phyloP scores from a whole-genome alignment of 2,329 filamentous ascomycete genomes.

The Microsporum audouinii region DNA sequence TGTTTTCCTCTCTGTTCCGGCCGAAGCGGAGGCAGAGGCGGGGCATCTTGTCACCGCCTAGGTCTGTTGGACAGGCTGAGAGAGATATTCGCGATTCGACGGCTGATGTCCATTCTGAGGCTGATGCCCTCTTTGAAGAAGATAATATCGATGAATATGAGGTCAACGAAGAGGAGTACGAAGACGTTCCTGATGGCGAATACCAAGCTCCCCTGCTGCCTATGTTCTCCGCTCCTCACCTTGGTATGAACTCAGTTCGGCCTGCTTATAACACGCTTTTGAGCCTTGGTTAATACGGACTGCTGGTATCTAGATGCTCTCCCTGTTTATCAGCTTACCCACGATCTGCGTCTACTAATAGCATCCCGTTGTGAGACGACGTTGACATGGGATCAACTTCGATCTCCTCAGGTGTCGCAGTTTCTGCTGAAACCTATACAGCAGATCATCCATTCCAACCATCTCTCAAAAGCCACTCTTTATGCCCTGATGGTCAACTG shows the following conservation, averaged over 20 bases:
- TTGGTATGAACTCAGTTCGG: constrained; percentile 44
- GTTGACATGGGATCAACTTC: constrained; percentile 84
- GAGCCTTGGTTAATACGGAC: neutral
- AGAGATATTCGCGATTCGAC: neutral
- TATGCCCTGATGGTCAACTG: constrained; percentile 91
- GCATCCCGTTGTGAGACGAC: constrained; percentile 81
- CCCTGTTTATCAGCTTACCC: constrained; percentile 81
- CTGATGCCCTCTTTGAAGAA: neutral
- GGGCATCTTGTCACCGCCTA: neutral
- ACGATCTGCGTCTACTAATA: constrained; percentile 76
- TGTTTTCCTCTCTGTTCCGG: constrained; percentile 7
- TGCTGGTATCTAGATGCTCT: constrained; percentile 52
- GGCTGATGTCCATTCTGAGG: neutral
- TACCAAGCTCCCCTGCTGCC: constrained; percentile 49
- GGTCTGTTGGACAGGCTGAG: neutral
- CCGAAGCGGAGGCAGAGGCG: constrained; percentile 2
- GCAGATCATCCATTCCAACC: constrained; percentile 68
- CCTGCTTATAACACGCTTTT: neutral
- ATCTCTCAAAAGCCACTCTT: constrained; percentile 75
- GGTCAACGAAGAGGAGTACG: constrained; percentile 30
- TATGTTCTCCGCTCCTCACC: constrained; percentile 66
- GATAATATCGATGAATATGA: constrained; percentile 30
- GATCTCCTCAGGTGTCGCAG: constrained; percentile 90
- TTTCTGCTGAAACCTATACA: constrained; percentile 94
- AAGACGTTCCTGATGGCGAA: constrained; percentile 23